A percentile compares a stretch with the other conserved stretches of the same genome.
phyloP scores from a whole-genome alignment of 495 filamentous ascomycete genomes.

The Parachaetomium inaequale region DNA sequence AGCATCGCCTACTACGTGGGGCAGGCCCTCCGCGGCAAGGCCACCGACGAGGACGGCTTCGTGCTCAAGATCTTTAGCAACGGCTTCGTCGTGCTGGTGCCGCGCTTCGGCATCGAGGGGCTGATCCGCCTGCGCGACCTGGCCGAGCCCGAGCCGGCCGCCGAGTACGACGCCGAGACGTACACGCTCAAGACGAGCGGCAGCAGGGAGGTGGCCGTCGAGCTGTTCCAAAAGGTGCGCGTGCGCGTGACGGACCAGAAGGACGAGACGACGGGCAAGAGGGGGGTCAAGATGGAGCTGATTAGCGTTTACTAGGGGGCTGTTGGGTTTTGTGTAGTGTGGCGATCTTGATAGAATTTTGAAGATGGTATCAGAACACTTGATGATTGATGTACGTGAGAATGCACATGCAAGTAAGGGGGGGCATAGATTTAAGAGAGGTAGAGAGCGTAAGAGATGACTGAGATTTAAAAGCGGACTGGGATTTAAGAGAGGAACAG shows the following conservation, averaged over 20 bases:
- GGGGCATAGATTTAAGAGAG: no score
- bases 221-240: constrained; percentile 83
- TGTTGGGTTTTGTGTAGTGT: background rate
- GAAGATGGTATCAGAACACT: no score
- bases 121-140: constrained; percentile 83
- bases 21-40: constrained; percentile 82
- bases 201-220: constrained; percentile 57
- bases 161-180: constrained; percentile 75
- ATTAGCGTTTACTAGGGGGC: constrained; percentile 34
- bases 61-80: constrained; percentile 97
- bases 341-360: no score
- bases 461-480: no score
- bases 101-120: constrained; percentile 90
- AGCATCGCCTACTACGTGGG: constrained; percentile 97
- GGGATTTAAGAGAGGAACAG: no score
- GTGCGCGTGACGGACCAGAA: constrained; percentile 87
- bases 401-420: no score
- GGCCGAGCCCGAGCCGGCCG: constrained; percentile 68
- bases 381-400: no score
- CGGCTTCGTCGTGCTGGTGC: constrained; percentile 93
- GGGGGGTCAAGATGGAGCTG: constrained; percentile 73
- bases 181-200: constrained; percentile 63
- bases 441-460: no score
- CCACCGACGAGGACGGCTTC: constrained; percentile 83
- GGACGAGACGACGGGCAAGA: constrained; percentile 91